These are phyloP conservation scores for Naganishia sp. DNA, from an alignment of 1,284 basidiomycete species.

Conservation along the genomic window DNA sequence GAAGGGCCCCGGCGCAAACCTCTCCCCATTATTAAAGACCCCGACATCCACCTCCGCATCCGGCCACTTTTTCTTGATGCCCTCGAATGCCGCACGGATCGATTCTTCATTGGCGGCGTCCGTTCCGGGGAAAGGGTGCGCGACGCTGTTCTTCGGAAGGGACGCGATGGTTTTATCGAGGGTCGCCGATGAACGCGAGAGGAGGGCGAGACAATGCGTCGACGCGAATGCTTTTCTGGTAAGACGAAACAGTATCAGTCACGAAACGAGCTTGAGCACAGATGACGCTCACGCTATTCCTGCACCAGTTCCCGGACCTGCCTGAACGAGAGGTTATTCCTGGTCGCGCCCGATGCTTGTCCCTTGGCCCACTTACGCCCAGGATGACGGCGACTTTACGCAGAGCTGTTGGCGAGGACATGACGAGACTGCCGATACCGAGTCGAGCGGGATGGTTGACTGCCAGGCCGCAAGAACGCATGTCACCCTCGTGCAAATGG, in stretches of 20 bases:
- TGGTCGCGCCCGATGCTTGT: not conserved
- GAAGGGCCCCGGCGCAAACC: constrained; percentile 42
- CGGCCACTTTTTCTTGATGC: constrained; percentile 43
- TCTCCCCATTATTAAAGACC: constrained; percentile 43
- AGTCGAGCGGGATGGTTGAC: too few species aligned
- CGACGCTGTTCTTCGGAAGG: constrained; percentile 35
- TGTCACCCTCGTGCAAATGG: too few species aligned
- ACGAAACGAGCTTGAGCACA: not conserved
- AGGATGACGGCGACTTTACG: constrained; percentile 31
- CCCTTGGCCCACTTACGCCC: constrained; percentile 5
- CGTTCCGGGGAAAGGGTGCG: constrained; percentile 35
- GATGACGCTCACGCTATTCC: constrained; percentile 32
- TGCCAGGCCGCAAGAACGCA: too few species aligned
- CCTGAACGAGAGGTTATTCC: not conserved
- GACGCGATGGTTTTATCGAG: constrained; percentile 37
- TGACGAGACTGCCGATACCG: not conserved
- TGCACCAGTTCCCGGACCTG: constrained; percentile 34
- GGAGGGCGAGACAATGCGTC: constrained; percentile 48
- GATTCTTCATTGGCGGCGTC: constrained; percentile 39
- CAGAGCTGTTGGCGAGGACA: not conserved
- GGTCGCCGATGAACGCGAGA: constrained; percentile 42
- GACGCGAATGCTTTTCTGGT: constrained; percentile 41
- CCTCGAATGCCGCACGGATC: constrained; percentile 40
- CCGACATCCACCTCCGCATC: constrained; percentile 45
- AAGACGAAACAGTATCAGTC: not conserved